Base-by-base conservation (phyloP, 2,329 filamentous ascomycete species). In the Sporothrix dimorphospora region DNA sequence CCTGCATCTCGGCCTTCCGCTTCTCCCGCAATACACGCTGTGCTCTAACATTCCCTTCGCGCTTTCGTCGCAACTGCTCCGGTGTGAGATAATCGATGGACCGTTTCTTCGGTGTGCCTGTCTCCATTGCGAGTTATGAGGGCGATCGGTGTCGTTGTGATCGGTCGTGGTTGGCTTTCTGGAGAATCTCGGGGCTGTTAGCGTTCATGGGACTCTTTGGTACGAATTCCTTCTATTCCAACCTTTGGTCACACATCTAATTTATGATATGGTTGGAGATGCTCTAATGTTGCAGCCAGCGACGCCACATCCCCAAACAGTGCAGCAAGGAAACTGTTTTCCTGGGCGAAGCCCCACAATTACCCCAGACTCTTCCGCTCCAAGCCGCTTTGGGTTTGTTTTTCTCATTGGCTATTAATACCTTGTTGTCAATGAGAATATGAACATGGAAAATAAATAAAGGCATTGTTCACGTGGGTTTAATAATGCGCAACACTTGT, bases 1-100 rank as follows among this genome's bases (percentile, higher is more conserved):
- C 16, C 27, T 59, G 55, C 55, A 59, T 59, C 55, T 59, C 55
- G 11, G 55, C 55, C 16, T 59, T 59, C 27, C 55, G 55, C 55
- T 59, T 59, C 30, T 59, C 55, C 24, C 55, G 55, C 12, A 59
- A 24, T 38, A 24, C 27, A 24, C 55, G 24, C 11, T 59, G 55
- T 59, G 55, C 55, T 14, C 55, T 27, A 1, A 59, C 55, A 38
- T 59, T 59, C 1, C 55, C 55, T 14, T 59, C 55, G 16, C 55
- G 55, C 38, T 59, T 59, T 14, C 55, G 55, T 3, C 55, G 55
- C 8, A 59, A 16, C 27, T 59, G 55, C 9, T 59, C 55, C 4
- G 55, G 55, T 9, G 55, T 59, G 11, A 38, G 27, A 38, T 38
- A 59, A 27, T 59, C 55, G 27, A 59, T 38, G 3, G 55, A 59